These are phyloP conservation scores for Cantharellus cinnabarinus DNA, from an alignment of 768 basidiomycete genomes.

Conservation along the genomic window DNA sequence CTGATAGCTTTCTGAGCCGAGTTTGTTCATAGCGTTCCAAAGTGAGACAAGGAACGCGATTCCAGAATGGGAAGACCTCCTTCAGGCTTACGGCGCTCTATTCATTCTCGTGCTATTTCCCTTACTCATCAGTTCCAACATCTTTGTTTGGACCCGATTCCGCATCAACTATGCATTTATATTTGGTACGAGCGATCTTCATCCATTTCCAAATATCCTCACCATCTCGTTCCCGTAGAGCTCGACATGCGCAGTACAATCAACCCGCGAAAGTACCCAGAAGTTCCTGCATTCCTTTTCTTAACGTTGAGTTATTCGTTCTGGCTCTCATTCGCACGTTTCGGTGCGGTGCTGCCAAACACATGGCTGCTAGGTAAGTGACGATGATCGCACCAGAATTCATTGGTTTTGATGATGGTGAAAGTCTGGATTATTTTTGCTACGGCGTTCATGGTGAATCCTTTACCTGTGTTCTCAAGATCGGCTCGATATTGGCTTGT, in stretches of 20 bases:
- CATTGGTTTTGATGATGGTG: too few relatives aligned
- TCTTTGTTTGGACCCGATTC: conserved; percentile 51
- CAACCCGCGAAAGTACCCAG: conserved; percentile 60
- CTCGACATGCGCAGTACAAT: conserved; percentile 48
- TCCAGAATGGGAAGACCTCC: background rate
- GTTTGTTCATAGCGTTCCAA: background rate
- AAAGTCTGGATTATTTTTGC: conserved; percentile 45
- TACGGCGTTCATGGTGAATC: conserved; percentile 44
- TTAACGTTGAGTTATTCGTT: conserved; percentile 58
- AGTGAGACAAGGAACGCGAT: background rate
- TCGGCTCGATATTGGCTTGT: conserved; percentile 69
- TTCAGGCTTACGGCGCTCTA: background rate
- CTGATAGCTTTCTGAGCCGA: too few relatives aligned
- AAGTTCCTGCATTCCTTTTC: conserved; percentile 70
- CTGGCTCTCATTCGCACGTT: conserved; percentile 52
- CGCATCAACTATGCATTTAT: conserved; percentile 91
- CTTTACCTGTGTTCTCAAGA: conserved; percentile 43
- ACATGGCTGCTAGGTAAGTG: background rate
- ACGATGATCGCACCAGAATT: background rate
- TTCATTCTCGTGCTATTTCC: background rate
- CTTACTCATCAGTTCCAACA: conserved; percentile 27
- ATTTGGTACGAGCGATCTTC: conserved; percentile 31
- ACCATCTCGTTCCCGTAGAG: conserved; percentile 22
- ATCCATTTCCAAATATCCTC: background rate
- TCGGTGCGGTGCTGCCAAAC: background rate